Evolutionary conservation across 225 moss, liverwort and hornwort genomes (phyloP).

Genomic region (Sphagnum contortum): DNA sequence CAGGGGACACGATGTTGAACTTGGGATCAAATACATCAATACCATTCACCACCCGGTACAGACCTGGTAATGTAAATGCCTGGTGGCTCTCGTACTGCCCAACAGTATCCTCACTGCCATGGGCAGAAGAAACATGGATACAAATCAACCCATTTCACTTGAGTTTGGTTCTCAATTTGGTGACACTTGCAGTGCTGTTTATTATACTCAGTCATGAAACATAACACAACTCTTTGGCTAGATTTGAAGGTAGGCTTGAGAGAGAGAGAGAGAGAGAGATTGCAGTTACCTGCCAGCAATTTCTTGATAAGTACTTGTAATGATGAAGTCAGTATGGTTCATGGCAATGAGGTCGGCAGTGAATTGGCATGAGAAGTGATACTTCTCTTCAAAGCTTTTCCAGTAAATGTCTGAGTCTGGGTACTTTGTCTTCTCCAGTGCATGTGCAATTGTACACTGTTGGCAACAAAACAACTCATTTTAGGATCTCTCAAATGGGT

Average conservation of each 20-base stretch:
- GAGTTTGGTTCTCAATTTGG: background rate
- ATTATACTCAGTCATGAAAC: too few species aligned
- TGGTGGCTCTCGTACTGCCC: slow-evolving; percentile 91
- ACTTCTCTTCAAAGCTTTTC: slow-evolving; percentile 80
- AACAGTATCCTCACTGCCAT: slow-evolving; percentile 60
- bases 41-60: slow-evolving; percentile 88
- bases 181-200: too few species aligned
- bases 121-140: background rate
- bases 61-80: slow-evolving; percentile 79
- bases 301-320: slow-evolving; percentile 93
- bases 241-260: too few species aligned
- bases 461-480: too few species aligned
- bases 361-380: slow-evolving; percentile 91
- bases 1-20: slow-evolving; percentile 95
- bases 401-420: slow-evolving; percentile 96
- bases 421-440: slow-evolving; percentile 96
- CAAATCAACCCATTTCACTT: too few species aligned
- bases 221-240: too few species aligned
- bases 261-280: too few species aligned
- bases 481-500: too few species aligned
- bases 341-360: slow-evolving; percentile 94
- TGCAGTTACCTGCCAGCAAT: slow-evolving; percentile 69
- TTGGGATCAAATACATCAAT: slow-evolving; percentile 87
- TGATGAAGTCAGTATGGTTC: slow-evolving; percentile 88
- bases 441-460: slow-evolving; percentile 93